A percentile compares a stretch with the other conserved stretches of the same genome.
Evolutionary conservation across 2,329 filamentous ascomycete genomes (phyloP).

Genomic region (Dothistroma septosporum): DNA sequence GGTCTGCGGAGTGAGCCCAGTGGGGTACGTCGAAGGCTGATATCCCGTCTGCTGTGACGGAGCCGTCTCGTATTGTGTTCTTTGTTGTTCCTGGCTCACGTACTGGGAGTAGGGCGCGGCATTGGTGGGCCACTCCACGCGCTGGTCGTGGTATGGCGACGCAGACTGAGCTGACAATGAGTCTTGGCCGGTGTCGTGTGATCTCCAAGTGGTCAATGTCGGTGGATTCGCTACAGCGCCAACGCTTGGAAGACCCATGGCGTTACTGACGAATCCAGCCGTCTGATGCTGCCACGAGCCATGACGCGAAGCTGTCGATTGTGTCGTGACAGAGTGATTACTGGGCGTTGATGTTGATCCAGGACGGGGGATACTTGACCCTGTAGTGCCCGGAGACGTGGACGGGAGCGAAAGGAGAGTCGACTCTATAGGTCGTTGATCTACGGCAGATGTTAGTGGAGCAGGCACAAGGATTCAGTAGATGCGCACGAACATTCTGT

Average conservation of each 20-base stretch:
- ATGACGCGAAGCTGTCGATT: conserved; percentile 24
- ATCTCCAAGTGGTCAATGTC: conserved; percentile 28
- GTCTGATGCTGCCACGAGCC: conserved; percentile 28
- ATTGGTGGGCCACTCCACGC: conserved; percentile 23
- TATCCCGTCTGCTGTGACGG: conserved; percentile 18
- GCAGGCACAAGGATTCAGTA: background rate
- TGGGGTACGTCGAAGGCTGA: conserved; percentile 20
- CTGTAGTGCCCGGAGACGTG: conserved; percentile 25
- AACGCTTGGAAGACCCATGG: conserved; percentile 19
- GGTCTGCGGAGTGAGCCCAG: conserved; percentile 19
- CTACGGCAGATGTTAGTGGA: conserved; percentile 15
- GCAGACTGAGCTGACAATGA: conserved; percentile 15
- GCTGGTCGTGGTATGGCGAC: conserved; percentile 18
- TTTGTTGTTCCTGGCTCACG: conserved; percentile 22
- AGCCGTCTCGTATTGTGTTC: conserved; percentile 25
- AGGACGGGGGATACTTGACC: conserved; percentile 25
- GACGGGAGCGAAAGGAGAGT: conserved; percentile 22
- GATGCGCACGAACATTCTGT: conserved; percentile 11
- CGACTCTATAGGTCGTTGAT: conserved; percentile 22
- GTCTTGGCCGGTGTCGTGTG: conserved; percentile 26
- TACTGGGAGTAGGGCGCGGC: conserved; percentile 24
- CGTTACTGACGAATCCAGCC: conserved; percentile 16
- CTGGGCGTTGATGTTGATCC: conserved; percentile 27
- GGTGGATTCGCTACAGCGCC: conserved; percentile 18
- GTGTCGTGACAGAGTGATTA: conserved; percentile 26